Evolutionary conservation across 176 grass and related monocot species (phyloP).

Genomic region (Triticum urartu): DNA sequence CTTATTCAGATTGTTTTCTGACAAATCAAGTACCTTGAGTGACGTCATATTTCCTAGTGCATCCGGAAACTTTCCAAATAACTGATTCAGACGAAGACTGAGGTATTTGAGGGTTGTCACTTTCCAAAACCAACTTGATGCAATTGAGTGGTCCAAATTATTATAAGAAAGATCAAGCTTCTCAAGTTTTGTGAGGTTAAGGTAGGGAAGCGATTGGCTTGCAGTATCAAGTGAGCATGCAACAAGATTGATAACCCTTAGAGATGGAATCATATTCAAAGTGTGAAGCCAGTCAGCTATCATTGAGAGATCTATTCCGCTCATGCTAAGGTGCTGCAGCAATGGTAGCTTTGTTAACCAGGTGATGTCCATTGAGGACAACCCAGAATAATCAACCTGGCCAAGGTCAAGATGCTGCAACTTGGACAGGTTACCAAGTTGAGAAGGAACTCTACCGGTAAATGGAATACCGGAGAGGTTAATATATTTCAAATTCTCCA

Average conservation of each 20-base stretch:
- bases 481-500: too few species aligned
- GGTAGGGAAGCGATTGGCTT: not conserved
- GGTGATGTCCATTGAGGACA: too few species aligned
- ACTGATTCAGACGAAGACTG: not conserved
- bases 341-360: too few species aligned
- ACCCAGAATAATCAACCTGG: too few species aligned
- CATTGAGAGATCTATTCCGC: not conserved
- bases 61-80: not conserved
- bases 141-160: not conserved
- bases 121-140: conserved; percentile 45
- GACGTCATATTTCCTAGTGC: not conserved
- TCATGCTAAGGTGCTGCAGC: too few species aligned
- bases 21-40: conserved; percentile 1
- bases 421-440: too few species aligned
- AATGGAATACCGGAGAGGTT: too few species aligned
- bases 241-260: not conserved
- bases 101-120: not conserved
- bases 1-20: not conserved
- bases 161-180: not conserved
- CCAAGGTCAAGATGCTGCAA: too few species aligned
- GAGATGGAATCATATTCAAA: not conserved
- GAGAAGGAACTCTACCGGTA: too few species aligned
- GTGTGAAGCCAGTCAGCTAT: not conserved
- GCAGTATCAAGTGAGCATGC: not conserved
- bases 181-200: conserved; percentile 23